phyloP scores from a whole-genome alignment of 352 stramenopile genomes.

The Globisporangium nagaii region DNA sequence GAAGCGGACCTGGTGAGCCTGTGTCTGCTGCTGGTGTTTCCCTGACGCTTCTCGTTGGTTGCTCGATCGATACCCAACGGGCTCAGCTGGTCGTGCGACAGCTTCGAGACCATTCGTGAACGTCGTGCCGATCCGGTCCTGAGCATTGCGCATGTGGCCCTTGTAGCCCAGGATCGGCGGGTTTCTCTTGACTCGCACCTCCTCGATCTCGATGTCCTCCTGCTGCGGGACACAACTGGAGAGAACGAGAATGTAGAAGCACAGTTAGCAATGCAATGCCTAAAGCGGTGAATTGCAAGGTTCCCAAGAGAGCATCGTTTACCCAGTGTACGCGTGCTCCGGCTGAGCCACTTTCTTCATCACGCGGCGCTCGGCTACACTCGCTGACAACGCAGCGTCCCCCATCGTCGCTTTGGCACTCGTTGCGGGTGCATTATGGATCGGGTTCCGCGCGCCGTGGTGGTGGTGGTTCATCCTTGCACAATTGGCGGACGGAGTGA shows the following conservation, averaged over 20 bases:
- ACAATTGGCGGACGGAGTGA: too few species aligned
- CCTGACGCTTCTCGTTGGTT: background rate
- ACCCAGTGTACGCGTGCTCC: slow-evolving; percentile 68
- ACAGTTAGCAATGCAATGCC: too few species aligned
- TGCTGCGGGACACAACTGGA: slow-evolving; percentile 23
- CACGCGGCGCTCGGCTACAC: slow-evolving; percentile 41
- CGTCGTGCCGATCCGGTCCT: slow-evolving; percentile 63
- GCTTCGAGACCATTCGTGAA: slow-evolving; percentile 54
- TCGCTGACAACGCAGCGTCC: slow-evolving; percentile 23
- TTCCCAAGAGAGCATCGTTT: background rate
- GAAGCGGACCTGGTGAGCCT: slow-evolving; percentile 7
- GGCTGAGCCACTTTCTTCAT: slow-evolving; percentile 69
- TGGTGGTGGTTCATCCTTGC: too few species aligned
- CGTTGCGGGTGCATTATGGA: slow-evolving; percentile 1
- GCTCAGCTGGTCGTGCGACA: slow-evolving; percentile 15
- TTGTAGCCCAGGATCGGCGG: slow-evolving; percentile 57
- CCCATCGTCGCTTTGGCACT: slow-evolving; percentile 7
- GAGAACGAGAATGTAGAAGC: background rate
- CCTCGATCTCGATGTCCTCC: slow-evolving; percentile 15
- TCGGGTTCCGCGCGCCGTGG: slow-evolving; percentile 13
- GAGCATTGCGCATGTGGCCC: slow-evolving; percentile 45
- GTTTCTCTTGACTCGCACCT: slow-evolving; percentile 15
- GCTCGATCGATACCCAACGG: background rate
- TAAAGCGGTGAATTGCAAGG: too few species aligned
- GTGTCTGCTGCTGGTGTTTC: background rate